Conservation (phyloP, 768 basidiomycete genomes). For the Plicaturopsis crispa region DNA sequence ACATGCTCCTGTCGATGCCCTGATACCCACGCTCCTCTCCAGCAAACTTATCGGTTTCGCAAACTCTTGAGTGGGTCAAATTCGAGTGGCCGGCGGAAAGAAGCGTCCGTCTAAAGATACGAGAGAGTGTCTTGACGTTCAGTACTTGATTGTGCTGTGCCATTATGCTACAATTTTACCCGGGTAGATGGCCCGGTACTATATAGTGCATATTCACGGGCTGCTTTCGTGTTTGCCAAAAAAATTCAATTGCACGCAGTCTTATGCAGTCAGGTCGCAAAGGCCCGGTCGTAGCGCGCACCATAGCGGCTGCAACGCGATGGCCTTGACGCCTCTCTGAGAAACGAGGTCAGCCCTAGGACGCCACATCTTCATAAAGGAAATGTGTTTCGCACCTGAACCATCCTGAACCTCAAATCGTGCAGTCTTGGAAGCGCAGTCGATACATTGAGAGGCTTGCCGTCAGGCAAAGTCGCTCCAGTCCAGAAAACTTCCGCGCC, state of each 20-base stretch:
- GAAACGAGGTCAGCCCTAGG: too few relatives aligned
- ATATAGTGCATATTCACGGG: not conserved
- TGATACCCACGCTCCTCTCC: not conserved
- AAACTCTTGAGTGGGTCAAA: slow-evolving; percentile 60
- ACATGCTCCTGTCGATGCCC: not conserved
- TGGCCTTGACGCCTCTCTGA: slow-evolving; percentile 39
- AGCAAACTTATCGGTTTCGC: slow-evolving; percentile 34
- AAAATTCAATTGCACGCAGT: too few relatives aligned
- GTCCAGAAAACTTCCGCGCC: slow-evolving; percentile 55
- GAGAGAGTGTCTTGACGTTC: slow-evolving; percentile 79
- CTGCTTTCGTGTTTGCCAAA: too few relatives aligned
- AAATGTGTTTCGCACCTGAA: too few relatives aligned
- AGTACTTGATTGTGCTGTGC: too few relatives aligned
- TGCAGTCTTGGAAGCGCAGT: slow-evolving; percentile 45
- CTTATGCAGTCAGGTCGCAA: slow-evolving; percentile 27
- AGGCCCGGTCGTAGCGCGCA: slow-evolving; percentile 42
- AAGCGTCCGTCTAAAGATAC: slow-evolving; percentile 76
- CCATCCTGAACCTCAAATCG: slow-evolving; percentile 40
- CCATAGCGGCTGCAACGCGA: slow-evolving; percentile 47
- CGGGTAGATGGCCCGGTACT: too few relatives aligned
- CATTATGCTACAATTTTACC: too few relatives aligned
- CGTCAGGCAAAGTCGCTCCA: slow-evolving; percentile 27
- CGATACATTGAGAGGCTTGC: slow-evolving; percentile 20
- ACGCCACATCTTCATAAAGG: too few relatives aligned
- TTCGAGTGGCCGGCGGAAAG: slow-evolving; percentile 86